These are phyloP conservation scores for Mycena olivaceomarginata DNA, from an alignment of 768 basidiomycete genomes.

Conservation along the genomic window DNA sequence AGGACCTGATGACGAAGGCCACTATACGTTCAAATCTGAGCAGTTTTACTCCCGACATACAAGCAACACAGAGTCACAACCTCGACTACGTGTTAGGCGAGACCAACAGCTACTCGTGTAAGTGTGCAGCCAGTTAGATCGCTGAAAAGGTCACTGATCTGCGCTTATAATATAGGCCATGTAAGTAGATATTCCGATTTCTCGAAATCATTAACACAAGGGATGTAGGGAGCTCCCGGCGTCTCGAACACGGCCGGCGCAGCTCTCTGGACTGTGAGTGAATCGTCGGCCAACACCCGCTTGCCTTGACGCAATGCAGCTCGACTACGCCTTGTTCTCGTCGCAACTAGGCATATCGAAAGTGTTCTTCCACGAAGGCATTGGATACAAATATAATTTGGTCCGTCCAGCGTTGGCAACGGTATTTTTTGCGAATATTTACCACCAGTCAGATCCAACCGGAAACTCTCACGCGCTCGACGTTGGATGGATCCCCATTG, in stretches of 20 bases:
- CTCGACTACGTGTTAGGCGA: constrained; percentile 79
- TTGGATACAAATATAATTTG: constrained; percentile 84
- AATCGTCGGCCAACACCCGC: neutral
- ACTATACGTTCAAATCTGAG: constrained; percentile 75
- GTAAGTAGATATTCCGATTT: neutral
- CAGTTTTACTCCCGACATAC: constrained; percentile 71
- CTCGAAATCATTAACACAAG: neutral
- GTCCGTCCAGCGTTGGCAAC: constrained; percentile 55
- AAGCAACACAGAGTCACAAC: constrained; percentile 64
- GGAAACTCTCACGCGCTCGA: constrained; percentile 72
- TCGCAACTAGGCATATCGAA: constrained; percentile 72
- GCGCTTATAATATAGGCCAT: neutral
- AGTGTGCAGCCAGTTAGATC: neutral
- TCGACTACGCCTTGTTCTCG: constrained; percentile 80
- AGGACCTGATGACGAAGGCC: constrained; percentile 80
- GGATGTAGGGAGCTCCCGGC: constrained; percentile 65
- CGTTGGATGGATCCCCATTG: constrained; percentile 71
- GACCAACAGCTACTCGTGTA: constrained; percentile 71
- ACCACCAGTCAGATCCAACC: constrained; percentile 74
- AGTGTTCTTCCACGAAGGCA: constrained; percentile 79
- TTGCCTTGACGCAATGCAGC: constrained; percentile 9
- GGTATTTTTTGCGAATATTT: neutral
- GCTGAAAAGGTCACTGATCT: neutral
- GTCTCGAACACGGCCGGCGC: constrained; percentile 85
- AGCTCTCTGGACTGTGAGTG: constrained; percentile 71